Percentiles rank a stretch among this genome's conserved stretches.
phyloP scores from a whole-genome alignment of 192 early-diverging fungal species.

The Neocallimastix lanati region DNA sequence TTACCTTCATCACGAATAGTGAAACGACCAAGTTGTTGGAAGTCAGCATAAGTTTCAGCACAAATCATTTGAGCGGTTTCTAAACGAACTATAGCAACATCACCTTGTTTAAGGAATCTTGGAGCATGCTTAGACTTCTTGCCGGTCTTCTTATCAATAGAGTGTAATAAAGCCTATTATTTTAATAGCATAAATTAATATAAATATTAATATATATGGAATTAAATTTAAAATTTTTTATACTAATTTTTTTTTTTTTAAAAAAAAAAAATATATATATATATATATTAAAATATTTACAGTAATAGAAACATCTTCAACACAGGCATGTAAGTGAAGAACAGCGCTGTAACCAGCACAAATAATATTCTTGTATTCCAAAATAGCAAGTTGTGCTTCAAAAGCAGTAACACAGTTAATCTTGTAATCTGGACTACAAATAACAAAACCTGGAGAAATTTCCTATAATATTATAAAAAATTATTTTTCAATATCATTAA shows the following conservation, averaged over 20 bases:
- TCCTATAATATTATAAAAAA: too few relatives aligned
- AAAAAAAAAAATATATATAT: too few relatives aligned
- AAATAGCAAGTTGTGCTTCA: conserved; percentile 71
- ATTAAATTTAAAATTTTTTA: too few relatives aligned
- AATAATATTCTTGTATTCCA: conserved; percentile 91
- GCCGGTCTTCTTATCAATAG: conserved; percentile 84
- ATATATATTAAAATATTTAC: too few relatives aligned
- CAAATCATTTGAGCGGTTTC: conserved; percentile 59
- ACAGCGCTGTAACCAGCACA: conserved; percentile 88
- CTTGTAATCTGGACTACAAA: conserved; percentile 59
- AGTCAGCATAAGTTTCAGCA: conserved; percentile 68
- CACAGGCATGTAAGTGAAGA: conserved; percentile 71
- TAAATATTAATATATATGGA: neutral
- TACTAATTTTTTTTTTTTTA: too few relatives aligned
- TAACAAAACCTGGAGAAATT: conserved; percentile 65
- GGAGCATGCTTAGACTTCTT: conserved; percentile 74
- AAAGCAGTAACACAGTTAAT: conserved; percentile 62
- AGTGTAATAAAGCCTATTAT: conserved; percentile 55
- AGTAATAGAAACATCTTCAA: conserved; percentile 71
- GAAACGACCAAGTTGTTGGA: conserved; percentile 86
- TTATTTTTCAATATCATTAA: too few relatives aligned
- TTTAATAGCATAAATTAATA: too few relatives aligned
- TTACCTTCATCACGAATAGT: conserved; percentile 91
- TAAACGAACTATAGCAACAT: conserved; percentile 71
- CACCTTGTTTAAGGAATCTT: conserved; percentile 83